Percentiles rank a stretch among this genome's conserved stretches.
Conservation (phyloP, 2,329 filamentous ascomycete genomes). For the Fusarium devonianum region DNA sequence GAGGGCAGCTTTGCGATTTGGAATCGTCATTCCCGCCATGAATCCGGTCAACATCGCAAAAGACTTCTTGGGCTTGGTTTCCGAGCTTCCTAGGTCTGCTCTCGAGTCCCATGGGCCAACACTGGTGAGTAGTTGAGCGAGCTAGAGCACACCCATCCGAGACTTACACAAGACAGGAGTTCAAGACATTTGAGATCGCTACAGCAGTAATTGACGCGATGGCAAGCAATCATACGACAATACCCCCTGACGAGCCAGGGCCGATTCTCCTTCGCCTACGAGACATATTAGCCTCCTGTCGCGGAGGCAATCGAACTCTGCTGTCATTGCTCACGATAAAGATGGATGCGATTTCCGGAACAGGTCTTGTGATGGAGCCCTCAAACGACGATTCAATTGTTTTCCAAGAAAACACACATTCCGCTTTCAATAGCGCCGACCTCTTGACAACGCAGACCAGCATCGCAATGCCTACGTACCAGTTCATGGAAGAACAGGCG, state of each 20-base stretch:
- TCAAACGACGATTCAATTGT: conserved; percentile 14
- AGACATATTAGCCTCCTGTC: conserved; percentile 50
- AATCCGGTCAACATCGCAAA: conserved; percentile 54
- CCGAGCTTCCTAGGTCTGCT: conserved; percentile 53
- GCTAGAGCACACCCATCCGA: rapidly evolving
- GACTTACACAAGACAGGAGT: conserved; percentile 42
- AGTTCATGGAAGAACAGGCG: conserved; percentile 40
- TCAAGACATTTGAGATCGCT: conserved; percentile 57
- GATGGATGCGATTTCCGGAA: conserved; percentile 38
- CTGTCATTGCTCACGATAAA: conserved; percentile 46
- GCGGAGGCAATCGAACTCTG: conserved; percentile 52
- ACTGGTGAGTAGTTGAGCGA: conserved; percentile 41
- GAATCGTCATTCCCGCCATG: conserved; percentile 42
- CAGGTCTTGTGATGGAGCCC: conserved; percentile 18
- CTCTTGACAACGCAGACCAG: conserved; percentile 28
- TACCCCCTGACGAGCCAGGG: conserved; percentile 38
- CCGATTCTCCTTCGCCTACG: conserved; percentile 50
- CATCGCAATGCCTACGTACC: conserved; percentile 36
- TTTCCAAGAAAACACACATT: conserved; percentile 19
- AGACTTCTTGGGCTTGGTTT: conserved; percentile 54
- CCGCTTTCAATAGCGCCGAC: conserved; percentile 24
- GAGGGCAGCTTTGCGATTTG: conserved; percentile 49
- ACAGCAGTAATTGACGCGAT: conserved; percentile 53
- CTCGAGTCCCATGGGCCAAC: conserved; percentile 59
- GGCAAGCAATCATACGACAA: conserved; percentile 36